Percentiles rank a stretch among this genome's conserved stretches.
phyloP scores from a whole-genome alignment of 2,329 filamentous ascomycete genomes.

The Microdochium nivale region DNA sequence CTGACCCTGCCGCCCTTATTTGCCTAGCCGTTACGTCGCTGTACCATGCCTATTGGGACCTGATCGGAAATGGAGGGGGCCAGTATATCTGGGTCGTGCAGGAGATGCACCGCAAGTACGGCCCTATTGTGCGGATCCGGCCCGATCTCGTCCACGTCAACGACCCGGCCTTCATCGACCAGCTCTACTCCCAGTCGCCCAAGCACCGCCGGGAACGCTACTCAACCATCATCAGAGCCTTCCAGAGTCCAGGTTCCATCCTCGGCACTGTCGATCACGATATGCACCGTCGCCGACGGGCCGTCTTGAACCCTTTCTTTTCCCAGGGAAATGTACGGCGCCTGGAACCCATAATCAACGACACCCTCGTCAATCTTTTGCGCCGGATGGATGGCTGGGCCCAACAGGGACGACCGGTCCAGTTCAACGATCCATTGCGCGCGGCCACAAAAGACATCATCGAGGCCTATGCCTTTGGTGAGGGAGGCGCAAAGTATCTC shows the following conservation, averaged over 20 bases:
- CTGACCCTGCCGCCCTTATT: not conserved
- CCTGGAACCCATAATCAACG: conserved; percentile 12
- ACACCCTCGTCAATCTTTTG: conserved; percentile 9
- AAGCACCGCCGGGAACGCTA: conserved; percentile 11
- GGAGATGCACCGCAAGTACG: conserved; percentile 17
- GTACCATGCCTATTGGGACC: conserved; percentile 14
- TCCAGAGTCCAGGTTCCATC: conserved; percentile 10
- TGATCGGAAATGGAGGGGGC: conserved; percentile 8
- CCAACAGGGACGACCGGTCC: conserved; percentile 3
- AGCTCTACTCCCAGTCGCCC: conserved; percentile 13
- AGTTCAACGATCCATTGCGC: conserved; percentile 9
- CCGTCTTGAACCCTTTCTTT: conserved; percentile 15
- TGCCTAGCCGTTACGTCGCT: conserved; percentile 10
- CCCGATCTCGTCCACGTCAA: conserved; percentile 21
- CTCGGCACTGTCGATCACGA: conserved; percentile 11
- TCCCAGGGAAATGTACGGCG: conserved; percentile 12
- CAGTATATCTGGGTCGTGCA: conserved; percentile 14
- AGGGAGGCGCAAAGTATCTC: conserved; percentile 13
- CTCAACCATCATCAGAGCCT: conserved; percentile 6
- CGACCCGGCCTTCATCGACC: conserved; percentile 17
- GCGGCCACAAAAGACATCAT: conserved; percentile 14
- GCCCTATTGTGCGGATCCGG: conserved; percentile 15
- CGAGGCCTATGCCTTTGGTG: conserved; percentile 12
- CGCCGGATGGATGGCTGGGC: conserved; percentile 13
- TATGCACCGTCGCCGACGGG: conserved; percentile 13